These are phyloP conservation scores for Jaltomata sinuosa DNA, from an alignment of 257 asterid genomes.

Conservation along the genomic window DNA sequence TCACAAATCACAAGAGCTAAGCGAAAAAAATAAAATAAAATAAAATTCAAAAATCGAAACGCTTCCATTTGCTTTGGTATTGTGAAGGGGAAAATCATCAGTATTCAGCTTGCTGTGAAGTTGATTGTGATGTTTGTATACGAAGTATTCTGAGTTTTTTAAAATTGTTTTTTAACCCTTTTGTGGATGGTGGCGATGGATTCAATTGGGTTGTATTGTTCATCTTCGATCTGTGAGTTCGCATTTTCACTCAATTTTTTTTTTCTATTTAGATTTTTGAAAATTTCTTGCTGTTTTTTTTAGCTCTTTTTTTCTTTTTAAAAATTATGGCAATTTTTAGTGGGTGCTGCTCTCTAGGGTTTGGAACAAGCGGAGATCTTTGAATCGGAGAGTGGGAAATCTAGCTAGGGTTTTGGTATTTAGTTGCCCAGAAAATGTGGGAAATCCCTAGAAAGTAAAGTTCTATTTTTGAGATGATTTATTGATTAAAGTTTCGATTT, in stretches of 20 bases:
- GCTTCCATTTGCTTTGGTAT: neutral
- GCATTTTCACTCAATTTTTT: neutral
- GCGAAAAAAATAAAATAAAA: neutral
- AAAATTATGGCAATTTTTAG: neutral
- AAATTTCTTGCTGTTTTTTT: neutral
- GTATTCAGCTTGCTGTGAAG: neutral
- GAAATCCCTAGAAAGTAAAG: slow-evolving; percentile 3
- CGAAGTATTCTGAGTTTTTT: slow-evolving; percentile 1
- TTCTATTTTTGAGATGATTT: neutral
- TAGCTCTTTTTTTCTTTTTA: neutral
- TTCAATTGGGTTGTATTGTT: neutral
- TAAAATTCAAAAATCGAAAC: neutral
- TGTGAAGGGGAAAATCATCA: neutral
- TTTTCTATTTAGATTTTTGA: neutral
- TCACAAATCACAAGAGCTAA: neutral
- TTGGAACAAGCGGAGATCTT: slow-evolving; percentile 5
- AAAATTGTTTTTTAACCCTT: neutral
- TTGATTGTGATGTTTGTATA: neutral
- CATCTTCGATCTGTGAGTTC: slow-evolving; percentile 5
- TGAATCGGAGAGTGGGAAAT: neutral
- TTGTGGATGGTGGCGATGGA: neutral
- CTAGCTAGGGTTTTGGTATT: slow-evolving; percentile 4
- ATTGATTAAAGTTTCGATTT: neutral
- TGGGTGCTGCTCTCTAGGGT: slow-evolving; percentile 1
- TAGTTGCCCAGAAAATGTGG: neutral